Evolutionary conservation across 306 rosid genomes (phyloP).

Genomic region (Dryas drummondii): DNA sequence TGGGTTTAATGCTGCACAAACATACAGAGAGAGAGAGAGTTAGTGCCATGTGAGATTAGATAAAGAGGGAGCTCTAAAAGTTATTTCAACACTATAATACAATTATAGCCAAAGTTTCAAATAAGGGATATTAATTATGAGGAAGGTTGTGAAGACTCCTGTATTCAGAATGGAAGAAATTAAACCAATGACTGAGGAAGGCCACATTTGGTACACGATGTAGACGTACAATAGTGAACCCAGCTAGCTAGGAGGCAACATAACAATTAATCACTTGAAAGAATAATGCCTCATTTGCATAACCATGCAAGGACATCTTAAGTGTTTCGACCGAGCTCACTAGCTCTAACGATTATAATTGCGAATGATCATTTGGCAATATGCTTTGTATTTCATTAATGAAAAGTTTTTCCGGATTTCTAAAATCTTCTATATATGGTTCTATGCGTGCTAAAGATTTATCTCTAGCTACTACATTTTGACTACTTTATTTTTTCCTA

Average conservation of each 20-base stretch:
- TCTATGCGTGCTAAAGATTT: too few relatives aligned
- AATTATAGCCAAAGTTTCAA: not conserved
- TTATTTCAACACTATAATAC: not conserved
- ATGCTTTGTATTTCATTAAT: too few relatives aligned
- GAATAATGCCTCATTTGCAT: not conserved
- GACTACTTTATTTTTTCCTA: too few relatives aligned
- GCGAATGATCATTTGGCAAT: too few relatives aligned
- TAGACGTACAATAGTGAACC: not conserved
- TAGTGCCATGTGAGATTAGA: not conserved
- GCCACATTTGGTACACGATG: not conserved
- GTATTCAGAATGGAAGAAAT: not conserved
- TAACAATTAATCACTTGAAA: not conserved
- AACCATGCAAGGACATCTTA: too few relatives aligned
- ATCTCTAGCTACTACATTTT: too few relatives aligned
- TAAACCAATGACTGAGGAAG: not conserved
- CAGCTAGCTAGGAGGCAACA: not conserved
- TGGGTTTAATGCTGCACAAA: slow-evolving; percentile 68
- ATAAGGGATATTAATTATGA: not conserved
- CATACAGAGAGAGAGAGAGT: not conserved
- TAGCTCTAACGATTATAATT: too few relatives aligned
- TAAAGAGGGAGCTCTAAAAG: not conserved
- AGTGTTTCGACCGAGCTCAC: too few relatives aligned
- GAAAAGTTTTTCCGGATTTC: too few relatives aligned
- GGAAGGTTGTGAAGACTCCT: too few relatives aligned
- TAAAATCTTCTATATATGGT: too few relatives aligned